Conservation (phyloP, 2,329 filamentous ascomycete species). For the Elsinoe arachidis region DNA sequence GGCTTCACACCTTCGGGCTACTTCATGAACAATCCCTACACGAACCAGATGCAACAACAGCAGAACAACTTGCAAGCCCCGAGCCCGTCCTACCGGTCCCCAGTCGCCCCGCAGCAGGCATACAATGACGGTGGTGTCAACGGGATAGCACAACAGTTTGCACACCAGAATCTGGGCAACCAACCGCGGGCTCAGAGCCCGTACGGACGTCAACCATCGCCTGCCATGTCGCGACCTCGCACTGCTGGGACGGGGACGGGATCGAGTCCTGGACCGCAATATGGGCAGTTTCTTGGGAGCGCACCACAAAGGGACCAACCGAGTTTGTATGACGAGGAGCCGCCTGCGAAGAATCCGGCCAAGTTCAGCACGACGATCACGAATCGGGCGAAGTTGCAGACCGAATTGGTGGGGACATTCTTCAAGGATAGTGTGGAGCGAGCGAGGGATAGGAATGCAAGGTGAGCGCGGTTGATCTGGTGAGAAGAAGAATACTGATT, state of each 20-base stretch:
- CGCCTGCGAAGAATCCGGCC: conserved; percentile 72
- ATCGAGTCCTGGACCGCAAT: conserved; percentile 40
- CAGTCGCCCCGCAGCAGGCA: conserved; percentile 45
- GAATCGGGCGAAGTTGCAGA: conserved; percentile 59
- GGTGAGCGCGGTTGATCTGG: conserved; percentile 1
- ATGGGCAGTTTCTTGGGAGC: conserved; percentile 59
- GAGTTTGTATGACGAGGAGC: conserved; percentile 50
- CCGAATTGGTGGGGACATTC: conserved; percentile 63
- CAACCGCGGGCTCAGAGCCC: conserved; percentile 56
- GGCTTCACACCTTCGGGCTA: conserved; percentile 37
- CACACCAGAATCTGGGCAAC: conserved; percentile 75
- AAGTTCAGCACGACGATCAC: conserved; percentile 81
- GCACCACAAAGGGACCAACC: conserved; percentile 40
- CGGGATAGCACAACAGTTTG: conserved; percentile 89
- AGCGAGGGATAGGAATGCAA: conserved; percentile 62
- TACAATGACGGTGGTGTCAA: conserved; percentile 74
- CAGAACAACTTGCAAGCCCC: conserved; percentile 22
- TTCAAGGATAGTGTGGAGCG: conserved; percentile 98
- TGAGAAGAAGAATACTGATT: conserved; percentile 19
- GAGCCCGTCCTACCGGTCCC: conserved; percentile 42
- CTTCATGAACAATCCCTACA: conserved; percentile 44
- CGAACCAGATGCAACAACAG: conserved; percentile 23
- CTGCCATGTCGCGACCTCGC: conserved; percentile 63
- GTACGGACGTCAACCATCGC: conserved; percentile 61
- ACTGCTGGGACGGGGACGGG: conserved; percentile 62